phyloP scores from a whole-genome alignment of 495 filamentous ascomycete species.

The Clohesyomyces aquaticus region DNA sequence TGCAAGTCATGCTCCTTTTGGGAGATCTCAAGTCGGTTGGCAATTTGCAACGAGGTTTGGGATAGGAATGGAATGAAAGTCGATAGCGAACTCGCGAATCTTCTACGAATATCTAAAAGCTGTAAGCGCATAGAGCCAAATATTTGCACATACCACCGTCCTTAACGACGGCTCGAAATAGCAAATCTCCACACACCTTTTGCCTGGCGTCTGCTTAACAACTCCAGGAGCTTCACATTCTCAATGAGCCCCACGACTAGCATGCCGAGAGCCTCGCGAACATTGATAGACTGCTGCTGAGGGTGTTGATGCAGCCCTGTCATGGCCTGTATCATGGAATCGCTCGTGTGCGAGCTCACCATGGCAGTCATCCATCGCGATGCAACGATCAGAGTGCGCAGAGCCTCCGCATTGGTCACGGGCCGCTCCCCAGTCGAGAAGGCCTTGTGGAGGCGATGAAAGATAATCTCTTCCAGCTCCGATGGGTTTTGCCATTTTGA shows the following conservation, averaged over 20 bases:
- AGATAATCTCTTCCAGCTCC: constrained; percentile 56
- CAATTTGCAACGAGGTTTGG: constrained; percentile 55
- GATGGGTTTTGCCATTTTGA: constrained; percentile 34
- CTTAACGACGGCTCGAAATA: neutral
- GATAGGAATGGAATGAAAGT: constrained; percentile 58
- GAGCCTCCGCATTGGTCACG: constrained; percentile 39
- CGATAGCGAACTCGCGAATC: constrained; percentile 55
- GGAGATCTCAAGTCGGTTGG: constrained; percentile 56
- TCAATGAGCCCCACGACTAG: constrained; percentile 55
- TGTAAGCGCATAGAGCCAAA: neutral
- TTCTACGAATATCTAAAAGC: constrained; percentile 49
- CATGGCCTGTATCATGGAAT: constrained; percentile 46
- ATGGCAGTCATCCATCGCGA: constrained; percentile 49
- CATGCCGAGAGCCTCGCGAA: constrained; percentile 60
- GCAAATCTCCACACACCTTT: constrained; percentile 49
- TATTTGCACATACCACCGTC: neutral
- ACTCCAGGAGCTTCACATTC: constrained; percentile 53
- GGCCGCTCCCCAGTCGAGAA: constrained; percentile 49
- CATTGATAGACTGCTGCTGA: constrained; percentile 55
- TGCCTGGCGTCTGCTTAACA: constrained; percentile 50
- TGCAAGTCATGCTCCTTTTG: constrained; percentile 51
- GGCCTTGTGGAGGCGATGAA: constrained; percentile 56
- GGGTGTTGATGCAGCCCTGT: constrained; percentile 44
- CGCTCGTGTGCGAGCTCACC: constrained; percentile 37
- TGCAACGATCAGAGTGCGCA: constrained; percentile 40